phyloP scores from a whole-genome alignment of 495 filamentous ascomycete genomes.

The Xylaria palmicola region DNA sequence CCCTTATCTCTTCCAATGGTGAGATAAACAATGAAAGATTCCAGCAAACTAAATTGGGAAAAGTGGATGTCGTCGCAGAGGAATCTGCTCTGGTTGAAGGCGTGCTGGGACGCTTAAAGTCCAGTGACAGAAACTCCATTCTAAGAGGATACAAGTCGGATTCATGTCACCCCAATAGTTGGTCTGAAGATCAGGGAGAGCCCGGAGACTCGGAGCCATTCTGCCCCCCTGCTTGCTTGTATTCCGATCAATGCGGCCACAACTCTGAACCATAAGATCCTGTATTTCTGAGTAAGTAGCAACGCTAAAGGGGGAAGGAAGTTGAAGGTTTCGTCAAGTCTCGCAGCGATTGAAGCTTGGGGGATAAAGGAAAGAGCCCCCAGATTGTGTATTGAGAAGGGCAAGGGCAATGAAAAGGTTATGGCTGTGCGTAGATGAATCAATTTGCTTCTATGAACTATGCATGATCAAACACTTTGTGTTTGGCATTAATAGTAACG shows the following conservation, averaged over 20 bases:
- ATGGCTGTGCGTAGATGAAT: too few relatives aligned
- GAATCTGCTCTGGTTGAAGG: background rate
- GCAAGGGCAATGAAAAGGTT: background rate
- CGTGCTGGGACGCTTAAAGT: background rate
- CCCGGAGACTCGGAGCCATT: slow-evolving; percentile 31
- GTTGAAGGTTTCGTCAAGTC: too few relatives aligned
- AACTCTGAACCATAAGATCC: background rate
- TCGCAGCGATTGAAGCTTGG: too few relatives aligned
- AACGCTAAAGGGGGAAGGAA: too few relatives aligned
- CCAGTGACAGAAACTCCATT: background rate
- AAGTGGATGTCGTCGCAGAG: background rate
- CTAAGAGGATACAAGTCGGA: background rate
- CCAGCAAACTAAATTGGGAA: background rate
- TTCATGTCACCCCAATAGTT: slow-evolving; percentile 25
- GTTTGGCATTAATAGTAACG: background rate
- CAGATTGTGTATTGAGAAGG: too few relatives aligned
- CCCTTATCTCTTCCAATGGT: too few relatives aligned
- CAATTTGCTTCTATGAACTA: too few relatives aligned
- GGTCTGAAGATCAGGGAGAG: slow-evolving; percentile 24
- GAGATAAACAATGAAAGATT: background rate
- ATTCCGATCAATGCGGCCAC: background rate
- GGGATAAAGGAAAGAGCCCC: too few relatives aligned
- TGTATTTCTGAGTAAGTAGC: background rate
- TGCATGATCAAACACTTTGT: too few relatives aligned
- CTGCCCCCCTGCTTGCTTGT: slow-evolving; percentile 15